Evolutionary conservation across 768 basidiomycete species (phyloP).

Genomic region (Hypholoma sublateritium): DNA sequence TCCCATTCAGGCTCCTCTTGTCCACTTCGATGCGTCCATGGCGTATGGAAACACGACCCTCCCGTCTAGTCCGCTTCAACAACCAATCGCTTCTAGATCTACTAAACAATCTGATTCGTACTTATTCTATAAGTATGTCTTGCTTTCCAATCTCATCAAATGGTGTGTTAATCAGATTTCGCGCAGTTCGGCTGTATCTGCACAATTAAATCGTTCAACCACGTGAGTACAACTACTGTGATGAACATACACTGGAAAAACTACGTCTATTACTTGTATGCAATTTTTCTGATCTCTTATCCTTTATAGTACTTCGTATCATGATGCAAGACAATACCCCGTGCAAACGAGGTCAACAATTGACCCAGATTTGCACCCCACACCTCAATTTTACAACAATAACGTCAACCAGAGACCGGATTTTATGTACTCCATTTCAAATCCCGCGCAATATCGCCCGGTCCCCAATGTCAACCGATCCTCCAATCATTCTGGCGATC

Average conservation of each 20-base stretch:
- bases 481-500: conserved; percentile 3
- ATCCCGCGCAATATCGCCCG: neutral
- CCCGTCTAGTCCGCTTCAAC: conserved; percentile 2
- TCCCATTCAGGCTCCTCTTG: conserved; percentile 11
- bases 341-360: neutral
- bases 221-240: neutral
- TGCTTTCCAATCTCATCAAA: neutral
- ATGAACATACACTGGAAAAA: too few relatives aligned
- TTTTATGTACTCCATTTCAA: neutral
- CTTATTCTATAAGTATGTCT: conserved; percentile 56
- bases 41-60: conserved; percentile 38
- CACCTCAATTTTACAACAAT: neutral
- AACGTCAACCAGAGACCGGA: neutral
- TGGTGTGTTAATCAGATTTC: neutral
- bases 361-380: neutral
- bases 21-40: conserved; percentile 45
- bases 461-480: conserved; percentile 7
- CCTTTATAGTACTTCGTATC: too few relatives aligned
- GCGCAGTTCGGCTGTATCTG: conserved; percentile 52
- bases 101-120: conserved; percentile 25
- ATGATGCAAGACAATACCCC: neutral
- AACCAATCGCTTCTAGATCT: neutral
- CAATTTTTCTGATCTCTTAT: too few relatives aligned
- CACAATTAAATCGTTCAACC: conserved; percentile 33
- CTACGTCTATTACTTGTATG: too few relatives aligned